Conservation (phyloP, 148 eudicot species). For the Nepenthes gracilis region DNA sequence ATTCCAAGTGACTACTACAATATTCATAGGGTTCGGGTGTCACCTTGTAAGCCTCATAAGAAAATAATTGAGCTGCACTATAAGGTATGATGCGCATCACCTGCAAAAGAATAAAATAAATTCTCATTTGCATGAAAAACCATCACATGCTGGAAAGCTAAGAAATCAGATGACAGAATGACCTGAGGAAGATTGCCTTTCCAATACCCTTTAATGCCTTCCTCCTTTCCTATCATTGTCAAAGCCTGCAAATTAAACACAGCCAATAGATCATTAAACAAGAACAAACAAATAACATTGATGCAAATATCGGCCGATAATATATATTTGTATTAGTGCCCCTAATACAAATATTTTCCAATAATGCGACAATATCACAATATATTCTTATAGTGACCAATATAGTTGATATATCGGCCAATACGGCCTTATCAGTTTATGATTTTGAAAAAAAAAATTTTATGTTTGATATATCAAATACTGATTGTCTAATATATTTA, state of each 20-base stretch:
- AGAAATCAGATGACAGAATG: constrained; percentile 5
- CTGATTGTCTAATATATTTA: too few relatives aligned
- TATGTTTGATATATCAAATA: too few relatives aligned
- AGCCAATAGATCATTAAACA: neutral
- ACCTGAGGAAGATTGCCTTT: constrained; percentile 99
- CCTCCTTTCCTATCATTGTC: constrained; percentile 61
- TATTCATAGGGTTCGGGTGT: constrained; percentile 9
- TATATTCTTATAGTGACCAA: too few relatives aligned
- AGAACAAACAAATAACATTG: too few relatives aligned
- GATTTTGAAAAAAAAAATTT: too few relatives aligned
- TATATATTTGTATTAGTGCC: too few relatives aligned
- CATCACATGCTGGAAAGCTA: neutral
- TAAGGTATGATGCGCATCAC: constrained; percentile 84
- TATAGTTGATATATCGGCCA: too few relatives aligned
- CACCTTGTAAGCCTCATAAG: constrained; percentile 89
- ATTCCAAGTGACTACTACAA: constrained; percentile 3
- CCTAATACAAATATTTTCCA: too few relatives aligned
- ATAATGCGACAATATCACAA: too few relatives aligned
- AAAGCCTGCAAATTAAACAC: constrained; percentile 40
- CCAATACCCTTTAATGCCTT: constrained; percentile 90
- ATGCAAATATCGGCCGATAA: too few relatives aligned
- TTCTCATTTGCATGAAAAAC: neutral
- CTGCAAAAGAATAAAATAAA: constrained; percentile 18
- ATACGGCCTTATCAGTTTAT: too few relatives aligned
- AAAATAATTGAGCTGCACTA: constrained; percentile 85